Conservation (phyloP, 2,329 filamentous ascomycete species). For the Paramyrothecium roridum region DNA sequence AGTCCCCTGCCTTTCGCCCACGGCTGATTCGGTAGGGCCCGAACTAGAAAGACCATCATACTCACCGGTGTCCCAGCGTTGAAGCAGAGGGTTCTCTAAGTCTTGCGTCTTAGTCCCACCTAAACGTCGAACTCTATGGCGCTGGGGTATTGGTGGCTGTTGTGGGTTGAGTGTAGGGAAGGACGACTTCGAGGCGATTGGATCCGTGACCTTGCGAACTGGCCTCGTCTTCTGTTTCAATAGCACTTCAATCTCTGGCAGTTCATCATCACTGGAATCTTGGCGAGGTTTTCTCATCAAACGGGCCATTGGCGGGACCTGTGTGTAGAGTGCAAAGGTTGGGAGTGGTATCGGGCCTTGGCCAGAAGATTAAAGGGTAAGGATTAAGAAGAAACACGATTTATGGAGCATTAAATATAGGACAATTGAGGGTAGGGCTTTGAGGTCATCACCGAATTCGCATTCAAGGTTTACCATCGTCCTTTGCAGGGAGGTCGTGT, state of each 20-base stretch:
- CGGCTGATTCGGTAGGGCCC: neutral
- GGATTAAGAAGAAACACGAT: too few species aligned
- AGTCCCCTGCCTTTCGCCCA: neutral
- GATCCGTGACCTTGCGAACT: slow-evolving; percentile 6
- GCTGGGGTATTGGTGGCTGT: neutral
- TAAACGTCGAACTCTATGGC: slow-evolving; percentile 27
- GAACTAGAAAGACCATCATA: slow-evolving; percentile 3
- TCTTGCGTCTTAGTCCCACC: slow-evolving; percentile 13
- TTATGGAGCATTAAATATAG: too few species aligned
- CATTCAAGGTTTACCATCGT: too few species aligned
- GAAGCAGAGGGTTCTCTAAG: slow-evolving; percentile 25
- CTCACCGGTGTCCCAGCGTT: slow-evolving; percentile 24
- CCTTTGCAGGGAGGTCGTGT: too few species aligned
- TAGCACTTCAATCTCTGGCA: slow-evolving; percentile 34
- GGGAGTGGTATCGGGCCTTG: neutral
- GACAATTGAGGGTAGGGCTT: too few species aligned
- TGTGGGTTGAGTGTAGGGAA: neutral
- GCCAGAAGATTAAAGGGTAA: neutral
- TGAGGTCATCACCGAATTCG: too few species aligned
- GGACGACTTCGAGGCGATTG: slow-evolving; percentile 6
- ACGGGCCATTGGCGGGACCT: slow-evolving; percentile 19
- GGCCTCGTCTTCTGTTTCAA: slow-evolving; percentile 4
- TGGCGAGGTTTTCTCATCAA: slow-evolving; percentile 18
- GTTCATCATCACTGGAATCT: slow-evolving; percentile 36
- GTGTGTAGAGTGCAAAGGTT: neutral